Base-by-base conservation (phyloP, 202 grass and related monocot species). In the Schoenoplectus tabernaemontani region DNA sequence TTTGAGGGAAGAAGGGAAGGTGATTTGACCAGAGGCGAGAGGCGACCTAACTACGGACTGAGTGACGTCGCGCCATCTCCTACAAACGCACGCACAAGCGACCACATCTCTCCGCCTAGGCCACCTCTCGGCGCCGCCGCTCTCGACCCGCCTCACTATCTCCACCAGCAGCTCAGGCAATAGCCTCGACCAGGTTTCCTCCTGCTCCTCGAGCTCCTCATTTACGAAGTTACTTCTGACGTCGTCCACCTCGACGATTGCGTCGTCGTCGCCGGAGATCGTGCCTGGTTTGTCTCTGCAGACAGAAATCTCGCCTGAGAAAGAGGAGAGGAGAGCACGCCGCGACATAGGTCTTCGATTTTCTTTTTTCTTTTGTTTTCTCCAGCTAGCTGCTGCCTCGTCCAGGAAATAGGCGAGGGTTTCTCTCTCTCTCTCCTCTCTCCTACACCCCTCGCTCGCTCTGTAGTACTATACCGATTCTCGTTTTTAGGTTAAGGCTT, bases 1-100 rank as follows among this genome's bases (percentile, higher is more conserved):
- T 72, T 93, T 97, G 56, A 97, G 91, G 41, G 91, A 97, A 30
- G 89, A 94, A 2, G 87, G 86, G 84, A 97, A 97, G 57, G 91
- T 97, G 77, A 97, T 93, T 80, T 82, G 81, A 66, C 94, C 91
- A 78, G 79, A 88, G 79, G 93, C 82, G 41, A 88, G 61, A 65
- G 86, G 89, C n/a, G 91, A 85, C 1, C 87, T 78, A 3, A 93
- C 89, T 64, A 90, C 85, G 1, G 85, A 81, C 38, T 63, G 51
- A 22, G 82, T 82, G 7, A 90, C 87, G 28, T 90, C 89, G 54
- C 94, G 77, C 94, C 94, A 97, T 15, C 91, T 81, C 13, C 89
- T 83, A 81, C 94, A 97, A 57, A 94, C 89, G 82, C 89, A 93
- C 3, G 94, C 94, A 76, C 94, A 97, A 28, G 88, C 85, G 33